Evolutionary conservation across 139 green algal species (phyloP), one percentile per base, ranked within the genome.

Genomic region (Pleodorina starrii): DNA sequence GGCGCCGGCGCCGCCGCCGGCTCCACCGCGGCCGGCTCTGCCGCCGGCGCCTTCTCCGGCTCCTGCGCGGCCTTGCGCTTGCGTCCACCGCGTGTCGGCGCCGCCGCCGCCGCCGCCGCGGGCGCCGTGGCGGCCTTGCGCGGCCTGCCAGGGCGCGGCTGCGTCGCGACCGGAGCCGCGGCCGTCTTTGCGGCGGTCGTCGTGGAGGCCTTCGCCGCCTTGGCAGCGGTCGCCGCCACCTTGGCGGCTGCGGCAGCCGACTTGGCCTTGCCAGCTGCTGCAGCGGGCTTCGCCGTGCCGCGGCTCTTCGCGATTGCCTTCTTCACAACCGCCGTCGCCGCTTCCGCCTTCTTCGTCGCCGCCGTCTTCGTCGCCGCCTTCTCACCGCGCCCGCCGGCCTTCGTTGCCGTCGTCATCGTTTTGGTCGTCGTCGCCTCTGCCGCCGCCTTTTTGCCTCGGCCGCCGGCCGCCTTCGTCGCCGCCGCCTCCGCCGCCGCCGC

Each of bases 391-490:
- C 1, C 76, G n/a, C 40, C 43, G 42, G 40, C 83, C 44, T 44
- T 54, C 50, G 73, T 36, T 16, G 43, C 88, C 38, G n/a, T n/a
- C n/a, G n/a, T n/a, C n/a, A n/a, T n/a, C n/a, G n/a, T n/a, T n/a
- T n/a, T n/a, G n/a, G n/a, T n/a, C n/a, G n/a, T n/a, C n/a, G 23
- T 40, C 32, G 46, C 71, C 21, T 51, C 76, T 32, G 35, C 44
- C 35, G 36, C 21, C 21, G 38, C 40, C 10, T 44, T 40, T 60
- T 80, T 57, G 16, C 72, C 29, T 17, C 27, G 40, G 1, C 16
- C 76, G 35, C 72, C 66, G 35, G 25, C 59, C 46, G 51, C 89
- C 44, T 44, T 43, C 50, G 81, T 59, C 21, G 74, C 88, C 38
- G 25, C 51, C 19, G 60, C 71, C 32, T 51, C 76, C 76, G 35